Evolutionary conservation across 2,329 filamentous ascomycete genomes (phyloP).

Genomic region (Fusarium luffae): DNA sequence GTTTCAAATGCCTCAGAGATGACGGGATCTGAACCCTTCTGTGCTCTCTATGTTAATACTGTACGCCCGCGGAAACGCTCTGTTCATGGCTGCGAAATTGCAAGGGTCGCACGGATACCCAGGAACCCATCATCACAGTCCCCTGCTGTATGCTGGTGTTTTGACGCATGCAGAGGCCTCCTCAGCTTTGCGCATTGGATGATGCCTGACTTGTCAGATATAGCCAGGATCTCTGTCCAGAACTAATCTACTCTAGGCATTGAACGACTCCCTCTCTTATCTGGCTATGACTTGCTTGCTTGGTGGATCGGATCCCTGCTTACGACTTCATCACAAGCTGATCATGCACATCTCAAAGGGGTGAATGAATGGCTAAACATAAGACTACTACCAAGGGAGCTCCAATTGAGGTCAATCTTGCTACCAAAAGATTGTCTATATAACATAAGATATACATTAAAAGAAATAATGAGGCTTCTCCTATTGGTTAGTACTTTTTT

Average conservation of each 20-base stretch:
- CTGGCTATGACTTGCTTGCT: background rate
- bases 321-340: background rate
- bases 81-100: background rate
- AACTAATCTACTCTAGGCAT: background rate
- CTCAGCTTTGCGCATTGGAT: background rate
- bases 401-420: background rate
- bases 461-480: background rate
- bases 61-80: background rate
- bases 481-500: background rate
- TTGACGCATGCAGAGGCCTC: background rate
- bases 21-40: background rate
- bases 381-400: background rate
- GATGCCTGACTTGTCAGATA: background rate
- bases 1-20: conserved; percentile 6
- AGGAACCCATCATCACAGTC: background rate
- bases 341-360: background rate
- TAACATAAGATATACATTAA: background rate
- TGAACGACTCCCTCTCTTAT: background rate
- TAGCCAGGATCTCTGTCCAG: background rate
- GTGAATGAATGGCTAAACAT: background rate
- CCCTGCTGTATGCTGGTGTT: background rate
- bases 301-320: background rate
- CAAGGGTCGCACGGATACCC: background rate
- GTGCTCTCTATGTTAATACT: background rate
- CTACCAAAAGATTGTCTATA: background rate